These are phyloP conservation scores for Diaporthe caulivora DNA, from an alignment of 2,329 filamentous ascomycete genomes.

Conservation along the genomic window DNA sequence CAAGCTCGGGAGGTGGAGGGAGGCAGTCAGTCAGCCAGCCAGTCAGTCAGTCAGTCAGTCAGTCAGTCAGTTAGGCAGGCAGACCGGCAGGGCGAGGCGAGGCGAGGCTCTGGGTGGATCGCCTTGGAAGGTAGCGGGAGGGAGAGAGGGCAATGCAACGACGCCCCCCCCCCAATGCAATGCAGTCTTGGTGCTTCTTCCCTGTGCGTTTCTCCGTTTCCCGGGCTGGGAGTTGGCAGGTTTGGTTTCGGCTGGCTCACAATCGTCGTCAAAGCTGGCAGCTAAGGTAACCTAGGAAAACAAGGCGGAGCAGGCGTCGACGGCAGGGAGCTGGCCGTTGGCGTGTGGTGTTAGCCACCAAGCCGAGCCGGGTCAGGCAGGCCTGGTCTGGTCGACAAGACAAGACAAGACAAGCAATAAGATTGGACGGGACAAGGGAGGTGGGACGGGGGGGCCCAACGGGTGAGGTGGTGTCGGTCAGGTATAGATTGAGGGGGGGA, in stretches of 20 bases:
- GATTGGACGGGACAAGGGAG: constrained; percentile 22
- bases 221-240: neutral
- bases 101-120: constrained; percentile 36
- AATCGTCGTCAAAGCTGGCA: constrained; percentile 30
- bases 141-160: constrained; percentile 18
- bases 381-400: constrained; percentile 26
- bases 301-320: constrained; percentile 20
- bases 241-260: constrained; percentile 23
- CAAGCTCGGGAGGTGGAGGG: constrained; percentile 25
- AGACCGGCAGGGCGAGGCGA: constrained; percentile 23
- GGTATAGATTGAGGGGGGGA: constrained; percentile 29
- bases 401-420: constrained; percentile 30
- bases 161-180: constrained; percentile 2
- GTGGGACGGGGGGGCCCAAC: constrained; percentile 23
- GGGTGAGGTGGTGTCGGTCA: constrained; percentile 28
- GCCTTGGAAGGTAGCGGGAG: neutral
- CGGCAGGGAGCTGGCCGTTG: constrained; percentile 27
- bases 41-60: no score
- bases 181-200: constrained; percentile 16
- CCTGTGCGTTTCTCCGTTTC: constrained; percentile 19
- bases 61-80: no score
- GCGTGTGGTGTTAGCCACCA: constrained; percentile 19
- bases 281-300: constrained; percentile 20
- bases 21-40: neutral
- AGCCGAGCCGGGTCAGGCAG: constrained; percentile 20